Conservation (phyloP, 306 rosid genomes). For the Alnus glutinosa region DNA sequence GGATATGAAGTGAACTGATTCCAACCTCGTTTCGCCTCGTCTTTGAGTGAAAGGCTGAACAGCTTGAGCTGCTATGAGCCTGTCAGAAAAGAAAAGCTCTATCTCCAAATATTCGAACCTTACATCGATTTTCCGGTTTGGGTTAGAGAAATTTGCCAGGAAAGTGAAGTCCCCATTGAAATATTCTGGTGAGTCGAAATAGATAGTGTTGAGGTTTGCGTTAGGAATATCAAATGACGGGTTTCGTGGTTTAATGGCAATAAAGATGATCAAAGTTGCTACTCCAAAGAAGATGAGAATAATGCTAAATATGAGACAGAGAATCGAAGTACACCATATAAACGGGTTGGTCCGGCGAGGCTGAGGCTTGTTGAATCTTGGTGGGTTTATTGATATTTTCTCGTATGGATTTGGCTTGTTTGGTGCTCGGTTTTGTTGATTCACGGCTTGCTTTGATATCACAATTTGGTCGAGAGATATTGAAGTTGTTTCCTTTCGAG, state of each 20-base stretch:
- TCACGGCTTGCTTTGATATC: slow-evolving; percentile 36
- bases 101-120: slow-evolving; percentile 61
- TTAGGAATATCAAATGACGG: slow-evolving; percentile 75
- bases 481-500: slow-evolving; percentile 30
- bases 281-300: slow-evolving; percentile 77
- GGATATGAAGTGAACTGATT: slow-evolving; percentile 64
- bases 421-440: slow-evolving; percentile 24
- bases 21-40: slow-evolving; percentile 58
- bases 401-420: slow-evolving; percentile 20
- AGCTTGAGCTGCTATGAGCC: slow-evolving; percentile 65
- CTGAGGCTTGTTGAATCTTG: slow-evolving; percentile 38
- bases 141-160: slow-evolving; percentile 85
- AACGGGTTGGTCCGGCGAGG: slow-evolving; percentile 68
- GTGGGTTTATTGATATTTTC: slow-evolving; percentile 35
- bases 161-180: slow-evolving; percentile 79
- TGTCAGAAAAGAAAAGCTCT: slow-evolving; percentile 67
- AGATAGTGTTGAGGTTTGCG: slow-evolving; percentile 69
- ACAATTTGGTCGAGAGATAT: slow-evolving; percentile 44
- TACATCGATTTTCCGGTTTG: slow-evolving; percentile 59
- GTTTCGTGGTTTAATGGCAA: slow-evolving; percentile 60
- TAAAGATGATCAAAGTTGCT: slow-evolving; percentile 64
- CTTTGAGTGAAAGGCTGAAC: slow-evolving; percentile 64
- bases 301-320: slow-evolving; percentile 79
- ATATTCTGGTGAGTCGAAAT: slow-evolving; percentile 74
- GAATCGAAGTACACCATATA: slow-evolving; percentile 67